Evolutionary conservation across 257 asterid genomes (phyloP).

Genomic region (Echium plantagineum): DNA sequence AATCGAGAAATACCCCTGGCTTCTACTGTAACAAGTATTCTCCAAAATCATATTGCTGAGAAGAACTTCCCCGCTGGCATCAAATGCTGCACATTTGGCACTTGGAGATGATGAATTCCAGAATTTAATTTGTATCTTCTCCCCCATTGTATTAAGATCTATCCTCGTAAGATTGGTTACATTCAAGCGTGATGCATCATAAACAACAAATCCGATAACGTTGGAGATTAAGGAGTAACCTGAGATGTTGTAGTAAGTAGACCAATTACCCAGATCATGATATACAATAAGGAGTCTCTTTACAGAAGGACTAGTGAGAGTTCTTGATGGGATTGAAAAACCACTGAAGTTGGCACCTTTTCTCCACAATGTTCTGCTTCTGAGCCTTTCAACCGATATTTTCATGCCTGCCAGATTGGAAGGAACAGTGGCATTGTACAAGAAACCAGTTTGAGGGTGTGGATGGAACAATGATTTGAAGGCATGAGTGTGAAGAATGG

Average conservation of each 20-base stretch:
- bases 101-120: slow-evolving; percentile 3
- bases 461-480: slow-evolving; percentile 31
- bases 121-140: slow-evolving; percentile 41
- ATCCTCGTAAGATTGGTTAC: slow-evolving; percentile 24
- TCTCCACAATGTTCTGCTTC: slow-evolving; percentile 59
- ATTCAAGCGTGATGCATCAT: slow-evolving; percentile 39
- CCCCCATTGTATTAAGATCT: slow-evolving; percentile 43
- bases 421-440: slow-evolving; percentile 54
- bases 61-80: slow-evolving; percentile 25
- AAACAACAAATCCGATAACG: slow-evolving; percentile 54
- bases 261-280: slow-evolving; percentile 59
- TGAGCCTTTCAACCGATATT: slow-evolving; percentile 39
- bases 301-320: slow-evolving; percentile 53
- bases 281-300: slow-evolving; percentile 56
- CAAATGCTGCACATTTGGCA: slow-evolving; percentile 49
- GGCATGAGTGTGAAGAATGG: slow-evolving; percentile 50
- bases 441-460: slow-evolving; percentile 44
- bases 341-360: slow-evolving; percentile 57
- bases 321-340: slow-evolving; percentile 44
- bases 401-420: slow-evolving; percentile 53
- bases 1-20: slow-evolving; percentile 50
- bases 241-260: slow-evolving; percentile 35
- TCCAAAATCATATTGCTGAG: slow-evolving; percentile 25
- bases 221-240: slow-evolving; percentile 52
- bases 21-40: slow-evolving; percentile 34